Conservation (phyloP, 2,329 filamentous ascomycete species). For the Colletotrichum cuscutae region DNA sequence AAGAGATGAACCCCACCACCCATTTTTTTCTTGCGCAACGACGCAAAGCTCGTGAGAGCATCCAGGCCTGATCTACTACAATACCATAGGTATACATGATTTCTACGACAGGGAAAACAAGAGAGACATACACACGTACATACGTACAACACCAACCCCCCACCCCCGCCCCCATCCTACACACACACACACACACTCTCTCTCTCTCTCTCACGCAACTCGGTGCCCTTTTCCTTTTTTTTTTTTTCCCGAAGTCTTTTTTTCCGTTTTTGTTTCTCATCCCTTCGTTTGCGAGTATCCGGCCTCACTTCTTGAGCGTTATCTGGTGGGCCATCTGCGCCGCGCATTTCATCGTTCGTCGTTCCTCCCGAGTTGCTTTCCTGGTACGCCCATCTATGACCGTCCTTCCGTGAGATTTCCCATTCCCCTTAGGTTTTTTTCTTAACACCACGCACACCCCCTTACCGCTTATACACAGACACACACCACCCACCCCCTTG, state of each 20-base stretch:
- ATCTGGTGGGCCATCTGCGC: background rate
- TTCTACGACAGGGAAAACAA: slow-evolving; percentile 27
- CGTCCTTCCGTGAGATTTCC: background rate
- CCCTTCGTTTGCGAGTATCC: slow-evolving; percentile 32
- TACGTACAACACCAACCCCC: background rate
- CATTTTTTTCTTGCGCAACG: slow-evolving; percentile 2
- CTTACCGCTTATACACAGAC: background rate
- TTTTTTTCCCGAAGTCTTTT: background rate
- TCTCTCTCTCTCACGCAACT: background rate
- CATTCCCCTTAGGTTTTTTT: background rate
- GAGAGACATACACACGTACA: background rate
- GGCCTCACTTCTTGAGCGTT: slow-evolving; percentile 15
- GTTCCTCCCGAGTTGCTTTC: slow-evolving; percentile 5
- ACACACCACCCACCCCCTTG: background rate
- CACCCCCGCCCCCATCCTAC: background rate
- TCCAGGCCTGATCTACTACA: slow-evolving; percentile 36
- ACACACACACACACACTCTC: background rate
- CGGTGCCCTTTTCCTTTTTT: background rate
- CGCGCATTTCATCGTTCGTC: background rate
- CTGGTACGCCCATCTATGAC: slow-evolving; percentile 28
- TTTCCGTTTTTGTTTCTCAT: slow-evolving; percentile 22
- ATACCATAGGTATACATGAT: slow-evolving; percentile 29
- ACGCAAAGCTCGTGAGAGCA: slow-evolving; percentile 39
- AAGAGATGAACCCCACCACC: background rate
- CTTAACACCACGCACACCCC: background rate